A percentile compares a stretch with the other conserved stretches of the same genome.
phyloP scores from a whole-genome alignment of 106 monocot species.

The Allium cepa region DNA sequence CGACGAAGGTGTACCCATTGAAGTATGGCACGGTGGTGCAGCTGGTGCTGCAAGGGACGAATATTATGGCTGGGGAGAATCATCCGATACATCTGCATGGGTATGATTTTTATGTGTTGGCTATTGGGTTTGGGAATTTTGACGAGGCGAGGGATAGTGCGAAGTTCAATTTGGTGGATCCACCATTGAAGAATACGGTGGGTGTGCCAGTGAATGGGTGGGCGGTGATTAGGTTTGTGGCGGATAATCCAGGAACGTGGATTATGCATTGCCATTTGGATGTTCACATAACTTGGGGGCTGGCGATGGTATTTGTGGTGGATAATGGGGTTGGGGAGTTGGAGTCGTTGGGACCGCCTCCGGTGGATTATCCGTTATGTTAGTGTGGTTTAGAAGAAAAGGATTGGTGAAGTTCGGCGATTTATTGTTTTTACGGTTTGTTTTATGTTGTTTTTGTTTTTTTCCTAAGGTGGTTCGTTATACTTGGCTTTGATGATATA shows the following conservation, averaged over 20 bases:
- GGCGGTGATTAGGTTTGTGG: slow-evolving; percentile 55
- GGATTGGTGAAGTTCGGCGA: not conserved
- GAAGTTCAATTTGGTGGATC: slow-evolving; percentile 63
- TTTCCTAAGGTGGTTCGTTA: not conserved
- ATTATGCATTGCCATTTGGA: slow-evolving; percentile 76
- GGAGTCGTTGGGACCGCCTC: slow-evolving; percentile 46
- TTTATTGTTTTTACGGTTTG: not conserved
- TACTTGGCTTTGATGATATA: no score
- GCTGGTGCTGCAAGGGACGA: slow-evolving; percentile 61
- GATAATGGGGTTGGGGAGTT: slow-evolving; percentile 52
- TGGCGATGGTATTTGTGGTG: slow-evolving; percentile 61
- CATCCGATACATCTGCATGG: slow-evolving; percentile 77
- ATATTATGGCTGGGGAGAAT: slow-evolving; percentile 42
- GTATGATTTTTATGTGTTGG: slow-evolving; percentile 57
- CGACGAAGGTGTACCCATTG: slow-evolving; percentile 31
- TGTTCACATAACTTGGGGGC: slow-evolving; percentile 52
- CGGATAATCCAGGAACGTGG: slow-evolving; percentile 66
- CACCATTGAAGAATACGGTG: slow-evolving; percentile 48
- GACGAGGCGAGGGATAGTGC: slow-evolving; percentile 21
- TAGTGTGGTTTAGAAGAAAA: not conserved
- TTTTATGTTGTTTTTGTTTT: not conserved
- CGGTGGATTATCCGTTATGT: slow-evolving; percentile 52
- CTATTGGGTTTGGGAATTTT: slow-evolving; percentile 50
- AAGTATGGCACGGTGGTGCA: slow-evolving; percentile 44
- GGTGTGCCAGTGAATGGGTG: slow-evolving; percentile 69